These are phyloP conservation scores for Colletotrichum sp. DNA, from an alignment of 2,329 filamentous ascomycete species.

Conservation along the genomic window DNA sequence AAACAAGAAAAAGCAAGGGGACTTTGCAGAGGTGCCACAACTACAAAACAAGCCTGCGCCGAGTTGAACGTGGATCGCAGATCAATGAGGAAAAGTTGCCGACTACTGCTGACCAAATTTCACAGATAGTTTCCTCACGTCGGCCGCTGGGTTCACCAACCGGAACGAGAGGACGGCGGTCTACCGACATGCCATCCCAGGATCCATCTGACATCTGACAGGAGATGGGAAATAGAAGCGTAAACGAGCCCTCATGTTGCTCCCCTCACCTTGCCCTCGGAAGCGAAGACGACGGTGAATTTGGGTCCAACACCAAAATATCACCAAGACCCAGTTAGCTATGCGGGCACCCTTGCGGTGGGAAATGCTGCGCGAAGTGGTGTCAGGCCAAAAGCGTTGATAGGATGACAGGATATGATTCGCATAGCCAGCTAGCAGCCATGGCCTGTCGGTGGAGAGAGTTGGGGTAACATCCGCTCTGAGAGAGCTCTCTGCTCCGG, in stretches of 20 bases:
- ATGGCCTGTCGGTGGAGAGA: not conserved
- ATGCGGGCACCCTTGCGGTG: constrained; percentile 1
- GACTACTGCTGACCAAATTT: not conserved
- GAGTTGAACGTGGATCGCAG: not conserved
- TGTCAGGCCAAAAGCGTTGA: not conserved
- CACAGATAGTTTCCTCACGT: not conserved
- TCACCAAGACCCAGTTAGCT: not conserved
- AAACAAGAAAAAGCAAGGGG: not conserved
- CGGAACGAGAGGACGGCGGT: not conserved
- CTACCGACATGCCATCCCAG: not conserved
- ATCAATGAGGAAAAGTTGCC: not conserved
- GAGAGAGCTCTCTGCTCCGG: not conserved
- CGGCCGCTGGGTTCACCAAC: not conserved
- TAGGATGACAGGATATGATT: not conserved
- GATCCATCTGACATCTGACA: constrained; percentile 8
- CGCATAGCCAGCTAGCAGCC: not conserved
- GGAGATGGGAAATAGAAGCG: not conserved
- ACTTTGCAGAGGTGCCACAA: not conserved
- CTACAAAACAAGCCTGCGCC: not conserved
- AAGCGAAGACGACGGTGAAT: not conserved
- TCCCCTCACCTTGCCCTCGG: not conserved
- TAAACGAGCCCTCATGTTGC: not conserved
- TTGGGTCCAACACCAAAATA: not conserved
- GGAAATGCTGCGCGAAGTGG: not conserved
- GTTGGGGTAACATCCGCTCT: not conserved